Base-by-base conservation (phyloP, 148 eudicot genomes). In the Vaccinium darrowii region DNA sequence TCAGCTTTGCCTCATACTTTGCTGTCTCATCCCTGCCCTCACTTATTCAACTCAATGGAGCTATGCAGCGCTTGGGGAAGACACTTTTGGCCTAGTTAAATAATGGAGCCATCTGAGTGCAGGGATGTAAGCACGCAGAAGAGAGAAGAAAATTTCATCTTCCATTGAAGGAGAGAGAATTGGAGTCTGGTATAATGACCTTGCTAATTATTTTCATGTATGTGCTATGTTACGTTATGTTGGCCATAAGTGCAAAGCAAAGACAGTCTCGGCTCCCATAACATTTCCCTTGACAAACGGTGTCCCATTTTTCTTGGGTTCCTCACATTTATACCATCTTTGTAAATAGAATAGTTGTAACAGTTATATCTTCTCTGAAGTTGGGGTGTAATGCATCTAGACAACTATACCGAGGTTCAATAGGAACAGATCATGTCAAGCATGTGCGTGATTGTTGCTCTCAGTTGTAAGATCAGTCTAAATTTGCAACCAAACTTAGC, bases 341-440 rank as follows among this genome's bases (percentile, higher is more conserved):
- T 27, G 74, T 69, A 27, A 25, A 27, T 27, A 69, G 16, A 27
- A 27, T 18, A 25, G 74, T 69, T 81, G 57, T n/a, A 19, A 2
- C 33, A 21, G 49, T 60, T 30, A 30, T 21, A n/a, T 62, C 12
- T 19, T 62, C 19, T 43, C 33, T 36, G 43, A 81, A 62, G 72
- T 19, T 25, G 72, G 19, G 21, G 73, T 62, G 47, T 81, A 62
- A 81, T 62, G 71, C 73, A 21, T 60, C 50, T 36, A 84, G 79
- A 88, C 62, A 75, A n/a, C 67, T 82, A 72, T 27, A 23, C 56
- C 3, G 0, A 14, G 81, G 82, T 57, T 77, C 10, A 25, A 60
- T 11, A 25, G 56, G 47, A 8, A 36, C 39, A 36, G 39, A 36
- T 36, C 39, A 69, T 56, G 23, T 39, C 39, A 30, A 25, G n/a